Evolutionary conservation across 1,284 basidiomycete species (phyloP), one percentile per base, ranked within the genome.

Genomic region (Blastosporella zonata): DNA sequence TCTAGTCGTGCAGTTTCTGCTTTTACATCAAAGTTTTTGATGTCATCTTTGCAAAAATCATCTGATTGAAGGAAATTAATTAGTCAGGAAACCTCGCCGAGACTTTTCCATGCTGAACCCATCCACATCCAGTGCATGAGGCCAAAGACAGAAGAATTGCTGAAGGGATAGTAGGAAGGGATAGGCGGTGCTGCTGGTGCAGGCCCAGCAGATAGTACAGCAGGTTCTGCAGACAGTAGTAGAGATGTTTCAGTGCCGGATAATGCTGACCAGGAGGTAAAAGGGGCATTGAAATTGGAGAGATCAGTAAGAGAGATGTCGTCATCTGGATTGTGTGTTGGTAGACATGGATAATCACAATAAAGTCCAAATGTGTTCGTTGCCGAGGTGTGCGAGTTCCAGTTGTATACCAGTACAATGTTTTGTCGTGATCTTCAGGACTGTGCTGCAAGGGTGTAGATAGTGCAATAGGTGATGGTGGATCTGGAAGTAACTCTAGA

Each of bases 41-140:
- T 33, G 17, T 63, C 56, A 6, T 55, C 55, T 15, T 49, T 53
- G 1, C 31, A 20, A 28, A 62, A 62, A 2, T 55, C 38, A 12
- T 56, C 50, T 0, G 58, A 61, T 20, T 55, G 36, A 4, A 63
- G 36, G 18, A 61, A 57, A n/a, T 52, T 27, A 0, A 61, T 34
- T 2, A 63, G 55, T 8, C 35, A 3, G 2, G 27, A 43, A 2
- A 53, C 22, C 28, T 61, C 58, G 2, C 21, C 44, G 3, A 56
- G 37, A 1, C 58, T 60, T 44, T 63, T 63, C 39, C 44, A 40
- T 5, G 38, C 39, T 1, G 56, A 55, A 0, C 57, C 56, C 1
- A 48, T 55, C 59, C 56, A 62, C 51, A 55, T 52, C 61, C 61
- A 63, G 10, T 57, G 51, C 49, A 60, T 56, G 13, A 63, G 38